A percentile compares a stretch with the other conserved stretches of the same genome.
Evolutionary conservation across 23 red algal genomes (phyloP).

Genomic region (Gracilariopsis chorda): DNA sequence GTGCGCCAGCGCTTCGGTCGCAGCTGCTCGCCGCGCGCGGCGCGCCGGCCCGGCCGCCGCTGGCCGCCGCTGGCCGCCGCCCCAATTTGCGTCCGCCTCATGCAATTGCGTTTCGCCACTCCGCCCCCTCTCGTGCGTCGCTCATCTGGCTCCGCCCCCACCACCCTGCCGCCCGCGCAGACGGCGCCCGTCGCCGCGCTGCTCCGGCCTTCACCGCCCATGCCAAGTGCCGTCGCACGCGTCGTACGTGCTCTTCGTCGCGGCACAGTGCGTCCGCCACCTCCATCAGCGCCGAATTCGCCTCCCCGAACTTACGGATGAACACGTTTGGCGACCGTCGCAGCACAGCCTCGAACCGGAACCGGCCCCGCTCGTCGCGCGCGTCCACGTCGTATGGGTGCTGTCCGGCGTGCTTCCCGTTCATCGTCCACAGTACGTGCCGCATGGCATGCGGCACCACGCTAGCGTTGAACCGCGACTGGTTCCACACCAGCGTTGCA

Average conservation of each 20-base stretch:
- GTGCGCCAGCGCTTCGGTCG: no score
- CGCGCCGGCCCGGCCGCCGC: no score
- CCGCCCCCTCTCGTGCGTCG: no score
- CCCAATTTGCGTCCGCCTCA: no score
- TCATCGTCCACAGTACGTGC: slow-evolving; percentile 48
- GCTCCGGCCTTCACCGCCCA: background rate
- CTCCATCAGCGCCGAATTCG: slow-evolving; percentile 68
- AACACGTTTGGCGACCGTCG: slow-evolving; percentile 30
- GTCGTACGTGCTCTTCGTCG: slow-evolving; percentile 10
- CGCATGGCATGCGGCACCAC: slow-evolving; percentile 49
- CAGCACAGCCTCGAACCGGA: background rate
- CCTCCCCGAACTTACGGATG: slow-evolving; percentile 67
- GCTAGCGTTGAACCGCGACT: slow-evolving; percentile 28
- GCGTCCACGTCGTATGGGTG: slow-evolving; percentile 73
- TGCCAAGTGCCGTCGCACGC: background rate
- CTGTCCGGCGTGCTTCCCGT: slow-evolving; percentile 46
- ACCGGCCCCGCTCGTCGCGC: background rate
- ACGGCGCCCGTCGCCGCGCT: background rate
- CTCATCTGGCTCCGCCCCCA: no score
- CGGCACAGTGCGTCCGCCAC: slow-evolving; percentile 20
- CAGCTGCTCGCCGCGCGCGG: no score
- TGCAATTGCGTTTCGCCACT: no score
- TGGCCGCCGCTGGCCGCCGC: no score
- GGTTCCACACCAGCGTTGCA: slow-evolving; percentile 49
- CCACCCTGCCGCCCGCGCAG: no score